Evolutionary conservation across 495 filamentous ascomycete species (phyloP), one percentile per base, ranked within the genome.

Genomic region (Talaromyces adpressus): DNA sequence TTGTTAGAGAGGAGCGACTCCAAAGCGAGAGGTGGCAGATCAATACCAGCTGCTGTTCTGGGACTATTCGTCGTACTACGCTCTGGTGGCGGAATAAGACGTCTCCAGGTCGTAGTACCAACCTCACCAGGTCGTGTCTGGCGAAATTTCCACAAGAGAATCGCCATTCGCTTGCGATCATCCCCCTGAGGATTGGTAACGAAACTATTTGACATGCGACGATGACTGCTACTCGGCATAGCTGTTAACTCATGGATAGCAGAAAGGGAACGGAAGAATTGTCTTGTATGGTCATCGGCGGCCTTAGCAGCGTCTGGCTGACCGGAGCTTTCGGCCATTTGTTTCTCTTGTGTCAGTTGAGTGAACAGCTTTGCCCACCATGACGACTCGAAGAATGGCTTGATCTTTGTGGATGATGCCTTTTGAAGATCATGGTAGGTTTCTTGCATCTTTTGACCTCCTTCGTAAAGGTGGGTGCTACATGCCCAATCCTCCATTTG

Each of bases 141-240:
- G 8, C 75, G 77, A 66, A 84, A 84, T 56, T 79, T 82, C 82
- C 82, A 85, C 11, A 82, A 71, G 11, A 85, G 63, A 54, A 84
- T 73, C 3, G 82, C 80, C 69, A 83, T 76, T 22, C 78, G 70
- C 65, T 78, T 75, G 59, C 72, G 75, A 32, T 78, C 72, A 12
- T 75, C 73, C 18, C 69, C 60, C 23, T 73, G 65, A 1, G 51
- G 20, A 14, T 53, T 64, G 39, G 56, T n/a, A 16, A 62, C 63
- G 14, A 72, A 67, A 62, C 72, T 74, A 53, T 63, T 76, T 2
- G 73, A 69, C 9, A 75, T 61, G 0, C 72, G 71, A 6, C 73
- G 70, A 29, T 72, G 69, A 57, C 63, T 41, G 12, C 36, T 75
- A 27, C 72, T 64, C 14, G 73, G 66, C 0, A 68, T 68, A 18